These are phyloP conservation scores for Brasilioporus rufonigricans DNA, from an alignment of 768 basidiomycete species.

Conservation along the genomic window DNA sequence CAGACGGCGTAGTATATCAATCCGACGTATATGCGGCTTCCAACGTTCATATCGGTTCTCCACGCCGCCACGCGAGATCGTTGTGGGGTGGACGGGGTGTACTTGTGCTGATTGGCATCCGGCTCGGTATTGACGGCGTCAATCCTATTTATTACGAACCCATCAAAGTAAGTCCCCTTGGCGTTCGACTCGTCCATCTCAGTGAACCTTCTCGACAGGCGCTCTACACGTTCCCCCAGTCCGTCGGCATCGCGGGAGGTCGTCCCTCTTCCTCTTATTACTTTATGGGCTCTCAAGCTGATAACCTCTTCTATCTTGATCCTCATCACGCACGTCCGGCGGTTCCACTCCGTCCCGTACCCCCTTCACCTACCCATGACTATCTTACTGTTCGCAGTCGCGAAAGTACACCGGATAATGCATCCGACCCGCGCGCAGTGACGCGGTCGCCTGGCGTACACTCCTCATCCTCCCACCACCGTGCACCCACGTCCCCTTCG, in stretches of 20 bases:
- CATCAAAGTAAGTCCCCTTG: constrained; percentile 52
- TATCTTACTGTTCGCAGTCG: constrained; percentile 23
- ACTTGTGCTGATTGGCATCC: constrained; percentile 78
- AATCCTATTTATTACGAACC: constrained; percentile 94
- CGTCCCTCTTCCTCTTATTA: constrained; percentile 97
- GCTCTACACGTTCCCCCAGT: constrained; percentile 91
- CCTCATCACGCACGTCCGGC: constrained; percentile 78
- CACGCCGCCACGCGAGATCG: constrained; percentile 29
- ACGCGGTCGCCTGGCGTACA: constrained; percentile 26
- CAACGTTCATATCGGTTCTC: constrained; percentile 28
- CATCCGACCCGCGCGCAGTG: constrained; percentile 24
- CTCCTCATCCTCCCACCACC: constrained; percentile 25
- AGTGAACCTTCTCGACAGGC: constrained; percentile 42
- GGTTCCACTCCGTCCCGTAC: constrained; percentile 61
- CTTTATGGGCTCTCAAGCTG: constrained; percentile 90
- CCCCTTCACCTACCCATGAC: constrained; percentile 27
- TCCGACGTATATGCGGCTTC: constrained; percentile 86
- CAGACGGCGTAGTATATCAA: constrained; percentile 80
- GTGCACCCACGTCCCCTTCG: constrained; percentile 48
- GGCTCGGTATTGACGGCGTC: constrained; percentile 89
- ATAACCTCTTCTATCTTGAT: constrained; percentile 82
- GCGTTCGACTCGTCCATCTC: not conserved
- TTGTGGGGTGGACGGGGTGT: constrained; percentile 85
- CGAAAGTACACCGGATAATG: constrained; percentile 32
- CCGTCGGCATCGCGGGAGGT: constrained; percentile 94